A percentile compares a stretch with the other conserved stretches of the same genome.
phyloP scores from a whole-genome alignment of 2,329 filamentous ascomycete genomes.

The Metarhizium sp. region DNA sequence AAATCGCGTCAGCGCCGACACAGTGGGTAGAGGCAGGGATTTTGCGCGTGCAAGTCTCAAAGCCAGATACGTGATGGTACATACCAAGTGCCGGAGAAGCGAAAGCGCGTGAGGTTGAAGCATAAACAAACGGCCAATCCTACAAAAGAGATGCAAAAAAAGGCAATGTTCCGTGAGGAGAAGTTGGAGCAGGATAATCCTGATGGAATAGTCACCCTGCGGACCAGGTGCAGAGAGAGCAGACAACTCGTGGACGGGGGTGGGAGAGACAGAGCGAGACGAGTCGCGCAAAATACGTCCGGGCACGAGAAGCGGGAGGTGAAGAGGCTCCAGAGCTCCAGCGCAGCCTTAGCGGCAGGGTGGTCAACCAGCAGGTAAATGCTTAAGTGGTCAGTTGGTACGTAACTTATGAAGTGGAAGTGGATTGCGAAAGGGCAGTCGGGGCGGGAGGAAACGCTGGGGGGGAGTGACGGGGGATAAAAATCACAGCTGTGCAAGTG shows the following conservation, averaged over 20 bases:
- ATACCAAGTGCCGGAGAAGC: background rate
- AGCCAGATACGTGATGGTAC: background rate
- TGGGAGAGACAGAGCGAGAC: slow-evolving; percentile 1
- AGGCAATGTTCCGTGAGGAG: slow-evolving; percentile 1
- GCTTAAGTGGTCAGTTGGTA: background rate
- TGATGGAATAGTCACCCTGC: slow-evolving; percentile 6
- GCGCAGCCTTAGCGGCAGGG: background rate
- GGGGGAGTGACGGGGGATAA: background rate
- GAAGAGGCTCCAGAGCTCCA: background rate
- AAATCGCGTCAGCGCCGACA: background rate
- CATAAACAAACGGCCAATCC: background rate
- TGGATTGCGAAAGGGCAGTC: background rate
- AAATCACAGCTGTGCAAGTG: background rate
- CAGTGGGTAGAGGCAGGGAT: background rate
- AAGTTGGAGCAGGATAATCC: slow-evolving; percentile 5
- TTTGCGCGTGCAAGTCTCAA: background rate
- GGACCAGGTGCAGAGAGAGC: slow-evolving; percentile 7
- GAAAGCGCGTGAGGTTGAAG: background rate
- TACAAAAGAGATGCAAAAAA: background rate
- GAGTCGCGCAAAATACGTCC: slow-evolving; percentile 4
- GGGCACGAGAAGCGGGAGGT: slow-evolving; percentile 1
- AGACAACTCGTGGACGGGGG: slow-evolving; percentile 6
- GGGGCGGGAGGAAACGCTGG: background rate
- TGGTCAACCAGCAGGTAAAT: background rate
- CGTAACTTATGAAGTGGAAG: background rate